Evolutionary conservation across 2,329 filamentous ascomycete genomes (phyloP).

Genomic region (Alternaria angustiovoidea): DNA sequence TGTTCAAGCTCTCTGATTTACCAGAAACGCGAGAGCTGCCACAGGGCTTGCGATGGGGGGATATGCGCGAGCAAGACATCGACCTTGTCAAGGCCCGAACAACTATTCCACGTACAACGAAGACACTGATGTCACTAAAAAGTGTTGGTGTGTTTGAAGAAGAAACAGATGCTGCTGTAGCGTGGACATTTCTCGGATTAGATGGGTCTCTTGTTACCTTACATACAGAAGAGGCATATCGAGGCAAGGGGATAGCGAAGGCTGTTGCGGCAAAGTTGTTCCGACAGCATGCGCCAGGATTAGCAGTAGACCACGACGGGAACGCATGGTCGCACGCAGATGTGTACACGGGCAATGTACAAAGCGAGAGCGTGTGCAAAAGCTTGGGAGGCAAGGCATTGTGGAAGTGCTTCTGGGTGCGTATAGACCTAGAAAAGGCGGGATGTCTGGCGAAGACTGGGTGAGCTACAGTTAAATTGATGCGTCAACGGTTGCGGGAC

Average conservation of each 20-base stretch:
- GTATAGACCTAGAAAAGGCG: constrained; percentile 51
- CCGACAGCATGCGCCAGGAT: constrained; percentile 49
- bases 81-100: constrained; percentile 59
- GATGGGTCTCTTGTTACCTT: constrained; percentile 70
- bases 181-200: constrained; percentile 70
- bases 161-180: constrained; percentile 60
- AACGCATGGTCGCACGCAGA: constrained; percentile 69
- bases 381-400: constrained; percentile 65
- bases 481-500: constrained; percentile 9
- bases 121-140: constrained; percentile 53
- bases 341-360: constrained; percentile 67
- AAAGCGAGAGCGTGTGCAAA: constrained; percentile 69
- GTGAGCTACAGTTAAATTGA: constrained; percentile 1
- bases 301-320: constrained; percentile 44
- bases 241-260: constrained; percentile 70
- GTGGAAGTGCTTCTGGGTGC: constrained; percentile 68
- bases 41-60: constrained; percentile 64
- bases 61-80: constrained; percentile 62
- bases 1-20: constrained; percentile 61
- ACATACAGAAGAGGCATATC: constrained; percentile 67
- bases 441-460: constrained; percentile 22
- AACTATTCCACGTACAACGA: constrained; percentile 63
- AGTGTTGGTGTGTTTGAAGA: constrained; percentile 53
- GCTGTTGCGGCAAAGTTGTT: constrained; percentile 67
- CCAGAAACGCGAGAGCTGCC: constrained; percentile 54